Conservation (phyloP, 306 rosid genomes). For the Cajanus cajan region DNA sequence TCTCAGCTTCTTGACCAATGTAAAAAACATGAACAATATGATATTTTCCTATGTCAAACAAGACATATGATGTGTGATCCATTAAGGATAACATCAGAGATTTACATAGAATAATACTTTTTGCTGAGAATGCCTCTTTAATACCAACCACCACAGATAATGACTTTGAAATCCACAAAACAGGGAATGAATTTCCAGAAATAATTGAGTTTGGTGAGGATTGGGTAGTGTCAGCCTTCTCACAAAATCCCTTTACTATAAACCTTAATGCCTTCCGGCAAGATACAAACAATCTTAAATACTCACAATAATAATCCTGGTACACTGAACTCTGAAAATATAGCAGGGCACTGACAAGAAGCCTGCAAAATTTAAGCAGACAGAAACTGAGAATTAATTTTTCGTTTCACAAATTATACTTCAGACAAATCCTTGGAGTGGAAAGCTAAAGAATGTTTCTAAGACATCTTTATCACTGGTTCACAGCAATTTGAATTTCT, state of each 20-base stretch:
- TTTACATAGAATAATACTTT: conserved; percentile 38
- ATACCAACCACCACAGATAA: conserved; percentile 50
- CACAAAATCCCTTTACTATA: conserved; percentile 47
- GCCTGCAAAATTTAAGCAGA: conserved; percentile 57
- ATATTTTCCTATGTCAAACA: conserved; percentile 61
- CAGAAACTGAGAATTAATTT: conserved; percentile 10
- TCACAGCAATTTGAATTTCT: conserved; percentile 17
- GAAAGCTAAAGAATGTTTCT: conserved; percentile 1
- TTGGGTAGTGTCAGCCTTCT: conserved; percentile 41
- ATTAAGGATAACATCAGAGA: conserved; percentile 59
- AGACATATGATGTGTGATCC: conserved; percentile 70
- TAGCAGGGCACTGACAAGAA: conserved; percentile 57
- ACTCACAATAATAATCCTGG: conserved; percentile 45
- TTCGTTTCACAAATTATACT: conserved; percentile 19
- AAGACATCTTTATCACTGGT: conserved; percentile 3
- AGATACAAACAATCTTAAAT: conserved; percentile 68
- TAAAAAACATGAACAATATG: conserved; percentile 41
- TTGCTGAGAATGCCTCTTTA: conserved; percentile 46
- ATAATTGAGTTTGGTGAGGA: conserved; percentile 38
- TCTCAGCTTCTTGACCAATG: conserved; percentile 39
- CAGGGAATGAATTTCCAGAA: conserved; percentile 52
- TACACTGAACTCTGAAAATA: conserved; percentile 33
- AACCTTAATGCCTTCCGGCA: conserved; percentile 77
- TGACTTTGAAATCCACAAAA: conserved; percentile 77
- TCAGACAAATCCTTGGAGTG: conserved; percentile 7